Evolutionary conservation across 148 eudicot genomes (phyloP), one percentile per base, ranked within the genome.

Genomic region (Drosera capensis): DNA sequence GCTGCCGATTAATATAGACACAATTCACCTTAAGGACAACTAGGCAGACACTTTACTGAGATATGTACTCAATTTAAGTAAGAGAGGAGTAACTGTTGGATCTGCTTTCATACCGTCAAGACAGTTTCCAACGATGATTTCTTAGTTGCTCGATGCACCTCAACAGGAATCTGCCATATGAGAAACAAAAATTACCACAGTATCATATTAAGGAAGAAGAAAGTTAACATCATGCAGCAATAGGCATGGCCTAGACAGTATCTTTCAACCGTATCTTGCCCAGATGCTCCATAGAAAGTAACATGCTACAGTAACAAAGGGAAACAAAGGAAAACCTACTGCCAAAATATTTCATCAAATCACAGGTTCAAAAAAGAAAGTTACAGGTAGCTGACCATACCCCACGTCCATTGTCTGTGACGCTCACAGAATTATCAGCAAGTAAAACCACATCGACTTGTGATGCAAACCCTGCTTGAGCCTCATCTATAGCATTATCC

Each of bases 321-420:
- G n/a, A 39, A 39, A 39, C 18, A 39, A 4, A 37, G n/a, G 25
- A 23, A 3, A 23, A 3, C 1, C 2, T 46, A 25, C 7, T 21
- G 40, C 35, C 2, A 12, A 46, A 25, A 12, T 20, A n/a, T 30
- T 21, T 9, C 11, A 45, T n/a, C 3, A 36, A 44, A 44, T 24
- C 19, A n/a, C 48, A 44, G 48, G 17, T 22, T 11, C 14, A 21
- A 34, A 34, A 22, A 21, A 12, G 29, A 19, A 26, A 0, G 12
- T 25, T 42, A 22, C 19, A 43, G 6, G 26, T 13, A n/a, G 15
- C 13, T 28, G 8, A 20, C 17, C 78, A 59, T 80, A 90, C 99
- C 93, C 99, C 99, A 36, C 99, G 95, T n/a, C 99, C 99, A 55
- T 90, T 70, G 67, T 90, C 99, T 12, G 71, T 64, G 43, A 90